Conservation (phyloP, 2,329 filamentous ascomycete genomes). For the Paraphaeosphaeria sporulosa region DNA sequence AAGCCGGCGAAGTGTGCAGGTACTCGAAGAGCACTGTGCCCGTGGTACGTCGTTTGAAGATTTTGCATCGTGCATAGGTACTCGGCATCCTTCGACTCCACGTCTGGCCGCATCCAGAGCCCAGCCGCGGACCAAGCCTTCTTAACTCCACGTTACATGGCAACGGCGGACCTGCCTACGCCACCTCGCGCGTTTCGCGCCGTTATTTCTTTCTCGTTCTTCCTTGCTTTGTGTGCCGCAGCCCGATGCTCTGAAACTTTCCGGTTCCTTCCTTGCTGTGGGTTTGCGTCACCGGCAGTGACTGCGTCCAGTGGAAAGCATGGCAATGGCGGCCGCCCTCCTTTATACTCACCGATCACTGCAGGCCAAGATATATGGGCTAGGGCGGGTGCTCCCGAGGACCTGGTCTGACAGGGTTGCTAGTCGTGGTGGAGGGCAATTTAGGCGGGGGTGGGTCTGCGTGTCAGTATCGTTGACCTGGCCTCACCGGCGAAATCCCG, state of each 20-base stretch:
- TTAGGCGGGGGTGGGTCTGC: conserved; percentile 2
- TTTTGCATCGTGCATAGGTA: neutral
- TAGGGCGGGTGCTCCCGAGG: conserved; percentile 4
- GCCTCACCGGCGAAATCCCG: neutral
- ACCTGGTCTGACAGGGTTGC: conserved; percentile 19
- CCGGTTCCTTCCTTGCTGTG: conserved; percentile 6
- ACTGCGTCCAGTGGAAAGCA: neutral
- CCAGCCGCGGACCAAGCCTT: neutral
- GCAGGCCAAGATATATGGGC: conserved; percentile 6
- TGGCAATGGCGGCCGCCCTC: conserved; percentile 1
- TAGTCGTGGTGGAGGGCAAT: conserved; percentile 7
- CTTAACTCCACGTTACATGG: neutral
- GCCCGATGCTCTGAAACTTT: neutral
- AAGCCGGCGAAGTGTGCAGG: conserved; percentile 1
- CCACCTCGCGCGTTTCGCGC: conserved; percentile 1
- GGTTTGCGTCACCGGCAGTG: conserved; percentile 1
- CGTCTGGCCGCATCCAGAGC: no score
- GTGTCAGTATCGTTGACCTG: neutral
- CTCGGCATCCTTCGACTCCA: neutral
- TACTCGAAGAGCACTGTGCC: no score
- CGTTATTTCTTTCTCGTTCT: neutral
- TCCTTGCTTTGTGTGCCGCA: conserved; percentile 3
- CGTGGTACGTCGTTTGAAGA: neutral
- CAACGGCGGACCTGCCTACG: neutral
- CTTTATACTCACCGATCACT: conserved; percentile 10